A percentile compares a stretch with the other conserved stretches of the same genome.
phyloP scores from a whole-genome alignment of 2,329 filamentous ascomycete genomes.

The Mycosphaerelloides madeirae region DNA sequence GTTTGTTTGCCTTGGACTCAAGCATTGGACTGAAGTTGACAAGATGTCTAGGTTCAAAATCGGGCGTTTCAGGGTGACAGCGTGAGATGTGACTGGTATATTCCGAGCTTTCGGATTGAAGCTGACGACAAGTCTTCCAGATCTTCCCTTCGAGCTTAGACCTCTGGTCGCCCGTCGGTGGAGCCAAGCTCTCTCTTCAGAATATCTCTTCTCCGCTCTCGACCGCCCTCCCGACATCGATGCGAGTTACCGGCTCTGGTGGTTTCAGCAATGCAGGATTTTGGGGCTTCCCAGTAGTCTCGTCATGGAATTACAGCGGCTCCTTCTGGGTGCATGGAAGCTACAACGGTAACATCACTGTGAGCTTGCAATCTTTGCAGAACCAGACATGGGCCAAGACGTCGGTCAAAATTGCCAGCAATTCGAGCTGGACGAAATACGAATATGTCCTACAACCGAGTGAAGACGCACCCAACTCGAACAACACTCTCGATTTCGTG shows the following conservation, averaged over 20 bases:
- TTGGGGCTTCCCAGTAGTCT: constrained; percentile 37
- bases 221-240: constrained; percentile 48
- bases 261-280: constrained; percentile 43
- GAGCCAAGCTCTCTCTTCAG: constrained; percentile 44
- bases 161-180: constrained; percentile 53
- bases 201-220: constrained; percentile 50
- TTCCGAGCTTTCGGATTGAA: not conserved
- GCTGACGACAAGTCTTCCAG: constrained; percentile 40
- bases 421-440: constrained; percentile 31
- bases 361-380: constrained; percentile 14
- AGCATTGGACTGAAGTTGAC: too few species aligned
- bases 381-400: constrained; percentile 23
- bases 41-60: too few species aligned
- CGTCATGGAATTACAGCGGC: constrained; percentile 30
- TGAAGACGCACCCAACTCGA: constrained; percentile 39
- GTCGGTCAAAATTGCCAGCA: constrained; percentile 22
- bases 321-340: constrained; percentile 33
- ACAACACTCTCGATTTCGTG: constrained; percentile 51
- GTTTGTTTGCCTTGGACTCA: too few species aligned
- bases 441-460: constrained; percentile 28
- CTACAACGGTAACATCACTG: constrained; percentile 29
- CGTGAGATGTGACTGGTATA: constrained; percentile 25
- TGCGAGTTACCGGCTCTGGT: constrained; percentile 36
- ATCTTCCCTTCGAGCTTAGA: constrained; percentile 20
- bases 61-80: constrained; percentile 59